Conservation (phyloP, 495 filamentous ascomycete species). For the Hyaloscypha bicolor region DNA sequence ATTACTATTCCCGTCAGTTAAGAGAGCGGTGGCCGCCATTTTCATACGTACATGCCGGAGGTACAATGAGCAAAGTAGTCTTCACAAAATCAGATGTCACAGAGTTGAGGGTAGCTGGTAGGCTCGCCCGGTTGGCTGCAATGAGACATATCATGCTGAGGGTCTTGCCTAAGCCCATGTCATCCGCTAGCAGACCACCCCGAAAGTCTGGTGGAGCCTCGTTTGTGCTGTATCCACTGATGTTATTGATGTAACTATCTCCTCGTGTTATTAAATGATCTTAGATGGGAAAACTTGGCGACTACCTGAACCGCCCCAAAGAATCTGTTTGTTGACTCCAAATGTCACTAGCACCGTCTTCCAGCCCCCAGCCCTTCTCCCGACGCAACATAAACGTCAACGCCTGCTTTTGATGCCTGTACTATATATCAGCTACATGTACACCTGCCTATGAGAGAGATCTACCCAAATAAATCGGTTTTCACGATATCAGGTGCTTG, state of each 20-base stretch:
- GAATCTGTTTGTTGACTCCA: not conserved
- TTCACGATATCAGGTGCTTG: constrained; percentile 13
- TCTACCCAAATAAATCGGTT: constrained; percentile 84
- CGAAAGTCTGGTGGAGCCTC: constrained; percentile 66
- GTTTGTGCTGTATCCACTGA: constrained; percentile 67
- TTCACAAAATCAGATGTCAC: not conserved
- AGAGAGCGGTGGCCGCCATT: not conserved
- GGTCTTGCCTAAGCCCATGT: constrained; percentile 95
- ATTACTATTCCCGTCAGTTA: constrained; percentile 9
- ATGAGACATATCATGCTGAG: constrained; percentile 85
- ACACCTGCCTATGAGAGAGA: constrained; percentile 58
- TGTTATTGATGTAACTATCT: constrained; percentile 71
- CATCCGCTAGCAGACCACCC: constrained; percentile 82
- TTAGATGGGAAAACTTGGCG: constrained; percentile 72
- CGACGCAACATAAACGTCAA: constrained; percentile 79
- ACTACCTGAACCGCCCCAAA: constrained; percentile 39
- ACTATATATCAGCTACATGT: constrained; percentile 56
- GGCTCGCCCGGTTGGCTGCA: constrained; percentile 31
- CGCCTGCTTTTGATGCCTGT: constrained; percentile 82
- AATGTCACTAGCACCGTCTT: not conserved
- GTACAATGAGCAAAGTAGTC: constrained; percentile 15
- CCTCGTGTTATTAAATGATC: constrained; percentile 46
- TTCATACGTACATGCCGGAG: constrained; percentile 6
- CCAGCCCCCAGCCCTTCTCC: constrained; percentile 49
- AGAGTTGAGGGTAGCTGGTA: not conserved